Evolutionary conservation across 2,329 filamentous ascomycete genomes (phyloP).

Genomic region (Neofusicoccum parvum): DNA sequence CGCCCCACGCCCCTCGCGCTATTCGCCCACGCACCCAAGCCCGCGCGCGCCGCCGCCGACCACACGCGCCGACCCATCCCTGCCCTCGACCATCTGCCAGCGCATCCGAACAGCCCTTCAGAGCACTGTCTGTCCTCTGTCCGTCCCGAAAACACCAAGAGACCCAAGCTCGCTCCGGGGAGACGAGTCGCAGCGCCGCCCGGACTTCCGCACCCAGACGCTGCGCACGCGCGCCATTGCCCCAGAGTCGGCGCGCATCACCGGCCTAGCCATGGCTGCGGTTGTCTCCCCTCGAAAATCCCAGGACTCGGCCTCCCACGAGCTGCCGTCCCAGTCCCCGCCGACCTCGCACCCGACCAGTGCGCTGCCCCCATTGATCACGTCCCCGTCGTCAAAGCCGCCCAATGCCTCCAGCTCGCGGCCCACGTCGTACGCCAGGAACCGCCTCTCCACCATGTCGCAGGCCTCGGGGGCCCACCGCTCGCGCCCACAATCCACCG

Average conservation of each 20-base stretch:
- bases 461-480: slow-evolving; percentile 63
- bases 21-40: neutral
- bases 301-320: slow-evolving; percentile 26
- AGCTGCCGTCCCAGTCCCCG: slow-evolving; percentile 24
- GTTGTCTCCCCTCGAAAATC: slow-evolving; percentile 38
- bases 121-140: neutral
- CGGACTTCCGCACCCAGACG: neutral
- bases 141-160: neutral
- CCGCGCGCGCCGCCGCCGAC: slow-evolving; percentile 3
- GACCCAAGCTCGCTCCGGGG: neutral
- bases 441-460: slow-evolving; percentile 82
- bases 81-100: slow-evolving; percentile 2
- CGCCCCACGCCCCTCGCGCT: slow-evolving; percentile 10
- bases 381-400: slow-evolving; percentile 50
- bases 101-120: neutral
- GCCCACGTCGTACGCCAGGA: slow-evolving; percentile 64
- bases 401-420: slow-evolving; percentile 63
- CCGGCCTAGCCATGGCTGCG: slow-evolving; percentile 36
- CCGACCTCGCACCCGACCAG: slow-evolving; percentile 39
- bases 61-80: slow-evolving; percentile 15
- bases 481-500: slow-evolving; percentile 78
- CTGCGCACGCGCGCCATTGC: slow-evolving; percentile 8
- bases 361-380: slow-evolving; percentile 54
- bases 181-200: slow-evolving; percentile 16
- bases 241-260: neutral